Percentiles rank a stretch among this genome's conserved stretches.
Evolutionary conservation across 2,329 filamentous ascomycete species (phyloP).

Genomic region (Colletotrichum gloeosporioides): DNA sequence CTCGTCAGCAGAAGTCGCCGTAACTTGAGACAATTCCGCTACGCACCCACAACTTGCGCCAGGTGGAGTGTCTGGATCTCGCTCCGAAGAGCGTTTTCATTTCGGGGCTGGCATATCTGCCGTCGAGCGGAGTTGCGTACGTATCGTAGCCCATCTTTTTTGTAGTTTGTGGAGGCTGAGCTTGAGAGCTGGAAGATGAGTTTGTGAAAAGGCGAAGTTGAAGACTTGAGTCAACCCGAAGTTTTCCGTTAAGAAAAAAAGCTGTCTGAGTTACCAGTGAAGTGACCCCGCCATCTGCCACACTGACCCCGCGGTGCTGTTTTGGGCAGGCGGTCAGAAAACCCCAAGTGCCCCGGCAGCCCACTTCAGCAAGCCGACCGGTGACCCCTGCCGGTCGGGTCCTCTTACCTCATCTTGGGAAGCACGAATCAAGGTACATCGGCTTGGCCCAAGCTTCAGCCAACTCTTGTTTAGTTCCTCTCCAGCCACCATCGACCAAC

Average conservation of each 20-base stretch:
- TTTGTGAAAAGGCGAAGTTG: background rate
- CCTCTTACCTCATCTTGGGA: constrained; percentile 4
- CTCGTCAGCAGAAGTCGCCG: background rate
- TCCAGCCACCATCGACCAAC: constrained; percentile 11
- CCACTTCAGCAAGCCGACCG: background rate
- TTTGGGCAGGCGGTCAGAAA: constrained; percentile 10
- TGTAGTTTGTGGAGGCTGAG: background rate
- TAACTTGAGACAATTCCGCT: background rate
- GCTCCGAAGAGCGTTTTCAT: constrained; percentile 84
- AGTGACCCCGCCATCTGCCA: background rate
- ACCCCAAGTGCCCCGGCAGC: background rate
- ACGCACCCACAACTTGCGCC: constrained; percentile 78
- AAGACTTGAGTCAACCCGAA: background rate
- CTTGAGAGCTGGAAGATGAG: background rate
- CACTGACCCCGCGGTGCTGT: constrained; percentile 1
- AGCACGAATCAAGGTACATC: background rate
- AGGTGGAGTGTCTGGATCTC: constrained; percentile 75
- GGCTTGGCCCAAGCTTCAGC: constrained; percentile 16
- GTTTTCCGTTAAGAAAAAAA: background rate
- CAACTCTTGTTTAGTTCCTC: background rate
- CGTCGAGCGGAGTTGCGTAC: constrained; percentile 60
- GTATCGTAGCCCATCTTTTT: background rate
- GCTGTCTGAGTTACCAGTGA: background rate
- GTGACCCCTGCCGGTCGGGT: background rate
- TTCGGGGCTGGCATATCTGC: constrained; percentile 75